Percentiles rank a stretch among this genome's conserved stretches.
phyloP scores from a whole-genome alignment of 2,329 filamentous ascomycete genomes.

The Cladorrhinum sp. region DNA sequence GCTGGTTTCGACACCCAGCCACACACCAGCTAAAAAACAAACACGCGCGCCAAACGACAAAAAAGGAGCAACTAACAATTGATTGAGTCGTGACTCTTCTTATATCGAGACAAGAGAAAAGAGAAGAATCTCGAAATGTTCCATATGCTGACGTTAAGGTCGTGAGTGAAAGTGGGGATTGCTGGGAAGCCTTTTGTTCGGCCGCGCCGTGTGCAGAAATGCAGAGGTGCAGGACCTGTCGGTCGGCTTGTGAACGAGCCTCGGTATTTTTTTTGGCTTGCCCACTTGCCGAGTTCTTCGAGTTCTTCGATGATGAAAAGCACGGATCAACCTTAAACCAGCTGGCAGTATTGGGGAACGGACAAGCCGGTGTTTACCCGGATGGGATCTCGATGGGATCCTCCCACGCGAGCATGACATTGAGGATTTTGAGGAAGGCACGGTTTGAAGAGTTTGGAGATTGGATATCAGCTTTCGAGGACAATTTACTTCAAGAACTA shows the following conservation, averaged over 20 bases:
- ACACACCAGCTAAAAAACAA: neutral
- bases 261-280: slow-evolving; percentile 21
- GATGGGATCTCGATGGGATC: neutral
- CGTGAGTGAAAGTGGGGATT: slow-evolving; percentile 10
- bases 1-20: neutral
- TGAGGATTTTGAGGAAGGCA: slow-evolving; percentile 8
- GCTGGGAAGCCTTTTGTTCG: slow-evolving; percentile 1
- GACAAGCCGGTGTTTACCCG: neutral
- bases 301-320: slow-evolving; percentile 7
- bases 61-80: neutral
- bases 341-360: neutral
- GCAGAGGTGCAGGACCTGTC: neutral
- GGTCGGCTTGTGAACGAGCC: slow-evolving; percentile 21
- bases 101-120: neutral
- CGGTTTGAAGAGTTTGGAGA: neutral
- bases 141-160: neutral
- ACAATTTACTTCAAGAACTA: neutral
- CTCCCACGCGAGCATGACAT: neutral
- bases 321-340: slow-evolving; percentile 4
- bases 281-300: slow-evolving; percentile 5
- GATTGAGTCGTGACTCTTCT: neutral
- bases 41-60: slow-evolving; percentile 5
- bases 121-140: slow-evolving; percentile 6
- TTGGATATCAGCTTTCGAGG: neutral
- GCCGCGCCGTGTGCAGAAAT: slow-evolving; percentile 15